Conservation (phyloP, 129 eudicot genomes). For the Saussurea involucrata region DNA sequence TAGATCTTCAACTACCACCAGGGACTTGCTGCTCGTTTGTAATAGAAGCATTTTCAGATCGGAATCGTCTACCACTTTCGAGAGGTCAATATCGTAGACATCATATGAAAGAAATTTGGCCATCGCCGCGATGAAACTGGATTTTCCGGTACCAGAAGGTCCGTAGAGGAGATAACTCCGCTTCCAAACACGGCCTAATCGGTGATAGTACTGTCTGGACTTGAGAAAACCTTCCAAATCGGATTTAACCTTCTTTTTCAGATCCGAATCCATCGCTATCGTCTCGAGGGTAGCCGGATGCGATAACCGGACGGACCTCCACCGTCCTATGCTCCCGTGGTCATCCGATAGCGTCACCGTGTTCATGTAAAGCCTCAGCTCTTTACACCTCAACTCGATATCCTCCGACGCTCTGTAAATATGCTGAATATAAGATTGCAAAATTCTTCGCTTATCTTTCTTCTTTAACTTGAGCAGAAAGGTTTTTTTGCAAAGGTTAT, state of each 20-base stretch:
- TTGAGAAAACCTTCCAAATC: slow-evolving; percentile 66
- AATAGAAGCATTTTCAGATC: slow-evolving; percentile 61
- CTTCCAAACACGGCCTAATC: slow-evolving; percentile 83
- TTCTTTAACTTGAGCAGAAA: slow-evolving; percentile 48
- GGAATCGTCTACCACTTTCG: slow-evolving; percentile 48
- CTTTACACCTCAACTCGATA: slow-evolving; percentile 44
- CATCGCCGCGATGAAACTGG: slow-evolving; percentile 70
- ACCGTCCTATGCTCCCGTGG: slow-evolving; percentile 29
- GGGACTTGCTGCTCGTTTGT: slow-evolving; percentile 37
- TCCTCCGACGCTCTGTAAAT: slow-evolving; percentile 60
- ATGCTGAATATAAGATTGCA: slow-evolving; percentile 67
- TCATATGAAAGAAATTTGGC: slow-evolving; percentile 58
- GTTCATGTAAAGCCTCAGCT: slow-evolving; percentile 43
- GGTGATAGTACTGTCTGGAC: slow-evolving; percentile 78
- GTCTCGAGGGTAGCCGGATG: slow-evolving; percentile 77
- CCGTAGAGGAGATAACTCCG: slow-evolving; percentile 81
- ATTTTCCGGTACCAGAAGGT: slow-evolving; percentile 83
- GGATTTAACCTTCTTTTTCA: slow-evolving; percentile 46
- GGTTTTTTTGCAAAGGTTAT: slow-evolving; percentile 8
- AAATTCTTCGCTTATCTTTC: slow-evolving; percentile 58
- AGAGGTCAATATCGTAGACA: slow-evolving; percentile 60
- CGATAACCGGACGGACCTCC: slow-evolving; percentile 55
- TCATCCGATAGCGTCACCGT: not conserved
- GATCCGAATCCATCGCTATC: slow-evolving; percentile 68
- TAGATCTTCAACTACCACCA: slow-evolving; percentile 67